Evolutionary conservation across 148 eudicot genomes (phyloP).

Genomic region (Chenopodium formosanum): DNA sequence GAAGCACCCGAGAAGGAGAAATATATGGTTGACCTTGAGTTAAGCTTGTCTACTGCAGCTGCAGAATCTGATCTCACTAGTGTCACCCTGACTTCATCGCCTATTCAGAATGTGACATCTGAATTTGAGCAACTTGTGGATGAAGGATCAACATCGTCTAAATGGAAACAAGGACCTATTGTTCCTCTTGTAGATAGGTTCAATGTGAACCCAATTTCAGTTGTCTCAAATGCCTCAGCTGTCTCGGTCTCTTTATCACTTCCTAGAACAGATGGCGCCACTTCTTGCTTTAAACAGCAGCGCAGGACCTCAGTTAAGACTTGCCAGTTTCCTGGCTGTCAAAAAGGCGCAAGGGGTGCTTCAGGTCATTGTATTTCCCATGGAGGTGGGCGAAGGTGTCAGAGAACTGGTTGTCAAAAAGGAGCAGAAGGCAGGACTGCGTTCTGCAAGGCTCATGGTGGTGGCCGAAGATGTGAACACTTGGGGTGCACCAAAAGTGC

Average conservation of each 20-base stretch:
- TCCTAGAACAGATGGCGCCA: conserved; percentile 23
- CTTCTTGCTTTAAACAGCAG: conserved; percentile 19
- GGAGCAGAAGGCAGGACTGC: conserved; percentile 81
- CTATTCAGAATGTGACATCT: conserved; percentile 29
- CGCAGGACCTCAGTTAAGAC: conserved; percentile 46
- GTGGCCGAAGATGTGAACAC: conserved; percentile 62
- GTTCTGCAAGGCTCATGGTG: conserved; percentile 81
- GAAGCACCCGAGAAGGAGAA: conserved; percentile 14
- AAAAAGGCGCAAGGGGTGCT: conserved; percentile 71
- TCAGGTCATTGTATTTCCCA: conserved; percentile 73
- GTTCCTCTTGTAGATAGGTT: conserved; percentile 31
- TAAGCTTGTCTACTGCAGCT: conserved; percentile 55
- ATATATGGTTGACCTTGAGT: conserved; percentile 51
- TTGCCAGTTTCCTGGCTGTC: conserved; percentile 59
- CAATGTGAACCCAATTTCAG: conserved; percentile 6
- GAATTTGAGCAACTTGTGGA: conserved; percentile 43
- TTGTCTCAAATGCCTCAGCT: neutral
- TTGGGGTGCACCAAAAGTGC: conserved; percentile 81
- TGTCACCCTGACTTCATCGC: conserved; percentile 31
- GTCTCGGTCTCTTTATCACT: conserved; percentile 8
- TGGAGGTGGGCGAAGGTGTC: conserved; percentile 78
- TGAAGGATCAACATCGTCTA: conserved; percentile 74
- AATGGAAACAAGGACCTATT: conserved; percentile 49
- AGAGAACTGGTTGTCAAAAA: conserved; percentile 53
- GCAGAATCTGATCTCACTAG: conserved; percentile 64